These are phyloP conservation scores for Chaetothyriales sp. DNA, from an alignment of 2,329 filamentous ascomycete species.

Conservation along the genomic window DNA sequence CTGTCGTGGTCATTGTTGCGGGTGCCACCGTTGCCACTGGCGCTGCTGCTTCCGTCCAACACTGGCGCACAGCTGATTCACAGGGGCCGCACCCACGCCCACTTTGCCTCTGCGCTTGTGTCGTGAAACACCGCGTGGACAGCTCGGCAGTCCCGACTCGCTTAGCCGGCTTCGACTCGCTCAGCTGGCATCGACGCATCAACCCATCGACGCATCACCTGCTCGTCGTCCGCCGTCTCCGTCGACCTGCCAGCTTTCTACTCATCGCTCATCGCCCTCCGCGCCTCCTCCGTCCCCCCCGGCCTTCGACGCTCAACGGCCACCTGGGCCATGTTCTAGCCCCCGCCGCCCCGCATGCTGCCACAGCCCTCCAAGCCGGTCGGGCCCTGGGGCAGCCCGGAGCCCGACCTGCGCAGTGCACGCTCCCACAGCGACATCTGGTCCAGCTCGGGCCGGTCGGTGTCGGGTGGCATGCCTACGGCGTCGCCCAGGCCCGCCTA, in stretches of 20 bases:
- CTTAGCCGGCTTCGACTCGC: no score
- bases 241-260: no score
- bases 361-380: not conserved
- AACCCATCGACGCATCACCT: no score
- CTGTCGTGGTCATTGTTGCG: not conserved
- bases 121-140: no score
- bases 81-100: no score
- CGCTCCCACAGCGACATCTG: conserved; percentile 19
- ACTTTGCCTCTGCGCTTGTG: no score
- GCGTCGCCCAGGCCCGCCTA: conserved; percentile 64
- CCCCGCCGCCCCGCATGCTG: not conserved
- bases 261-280: no score
- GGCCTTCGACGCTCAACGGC: no score
- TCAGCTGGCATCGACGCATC: no score
- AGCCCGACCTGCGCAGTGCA: conserved; percentile 11
- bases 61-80: not conserved
- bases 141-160: no score
- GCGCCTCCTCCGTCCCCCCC: no score
- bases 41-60: not conserved
- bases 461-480: conserved; percentile 7
- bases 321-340: not conserved
- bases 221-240: no score
- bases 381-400: not conserved
- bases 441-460: conserved; percentile 14
- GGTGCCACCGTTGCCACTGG: not conserved